A percentile compares a stretch with the other conserved stretches of the same genome.
Conservation (phyloP, 2,329 filamentous ascomycete genomes). For the Didymella pinodella region DNA sequence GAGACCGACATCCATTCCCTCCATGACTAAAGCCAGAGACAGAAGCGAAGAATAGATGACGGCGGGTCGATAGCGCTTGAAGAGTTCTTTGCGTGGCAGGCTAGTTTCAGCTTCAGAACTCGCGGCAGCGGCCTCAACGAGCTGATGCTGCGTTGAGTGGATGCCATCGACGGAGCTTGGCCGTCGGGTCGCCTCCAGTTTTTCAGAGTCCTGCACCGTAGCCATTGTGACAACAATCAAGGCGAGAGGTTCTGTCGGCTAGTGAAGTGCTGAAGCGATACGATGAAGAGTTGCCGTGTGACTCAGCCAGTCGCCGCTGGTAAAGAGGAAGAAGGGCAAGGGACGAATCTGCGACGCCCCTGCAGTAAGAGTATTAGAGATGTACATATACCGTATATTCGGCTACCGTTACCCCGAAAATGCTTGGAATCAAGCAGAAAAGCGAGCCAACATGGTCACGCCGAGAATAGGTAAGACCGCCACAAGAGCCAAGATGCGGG, state of each 20-base stretch:
- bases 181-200: not conserved
- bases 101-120: not conserved
- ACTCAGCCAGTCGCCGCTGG: not conserved
- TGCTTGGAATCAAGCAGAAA: not conserved
- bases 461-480: not conserved
- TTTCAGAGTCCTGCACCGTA: not conserved
- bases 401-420: not conserved
- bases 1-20: slow-evolving; percentile 80
- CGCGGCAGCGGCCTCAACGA: not conserved
- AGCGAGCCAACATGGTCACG: not conserved
- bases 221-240: not conserved
- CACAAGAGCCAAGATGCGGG: not conserved
- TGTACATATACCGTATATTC: not conserved
- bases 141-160: not conserved
- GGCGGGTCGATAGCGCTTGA: not conserved
- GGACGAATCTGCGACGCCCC: not conserved
- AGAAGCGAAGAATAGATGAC: slow-evolving; percentile 60
- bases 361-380: not conserved
- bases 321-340: not conserved
- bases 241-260: not conserved
- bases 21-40: slow-evolving; percentile 85
- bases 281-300: not conserved
- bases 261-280: not conserved
- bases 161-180: not conserved
- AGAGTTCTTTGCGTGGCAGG: not conserved